These are phyloP conservation scores for Chytridium lagenaria DNA, from an alignment of 371 early-diverging fungal genomes.

Conservation along the genomic window DNA sequence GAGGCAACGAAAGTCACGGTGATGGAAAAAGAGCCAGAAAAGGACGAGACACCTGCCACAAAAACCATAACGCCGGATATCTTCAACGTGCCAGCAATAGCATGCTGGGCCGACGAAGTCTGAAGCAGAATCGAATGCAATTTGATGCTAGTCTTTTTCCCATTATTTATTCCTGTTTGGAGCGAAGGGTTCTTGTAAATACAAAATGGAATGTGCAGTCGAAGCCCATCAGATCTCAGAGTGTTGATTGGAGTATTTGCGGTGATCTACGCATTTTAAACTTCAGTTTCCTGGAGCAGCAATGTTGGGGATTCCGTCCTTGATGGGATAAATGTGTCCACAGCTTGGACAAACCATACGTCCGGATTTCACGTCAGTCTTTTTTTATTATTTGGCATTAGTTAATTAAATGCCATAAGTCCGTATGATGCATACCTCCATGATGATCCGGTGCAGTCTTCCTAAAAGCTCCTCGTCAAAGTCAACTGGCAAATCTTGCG, in stretches of 20 bases:
- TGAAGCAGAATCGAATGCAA: not conserved
- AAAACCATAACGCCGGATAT: too few relatives aligned
- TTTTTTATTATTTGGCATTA: too few relatives aligned
- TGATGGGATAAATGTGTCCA: slow-evolving; percentile 87
- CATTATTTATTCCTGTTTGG: not conserved
- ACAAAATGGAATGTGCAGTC: too few relatives aligned
- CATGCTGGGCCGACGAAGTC: slow-evolving; percentile 14
- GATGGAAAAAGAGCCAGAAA: too few relatives aligned
- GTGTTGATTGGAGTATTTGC: too few relatives aligned
- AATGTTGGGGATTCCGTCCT: slow-evolving; percentile 96
- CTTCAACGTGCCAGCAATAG: not conserved
- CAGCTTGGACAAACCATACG: slow-evolving; percentile 92
- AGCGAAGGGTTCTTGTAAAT: not conserved
- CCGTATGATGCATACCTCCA: slow-evolving; percentile 63
- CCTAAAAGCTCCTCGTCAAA: slow-evolving; percentile 77
- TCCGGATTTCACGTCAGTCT: slow-evolving; percentile 87
- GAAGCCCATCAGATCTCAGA: too few relatives aligned
- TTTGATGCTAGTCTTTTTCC: not conserved
- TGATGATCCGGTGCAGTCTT: slow-evolving; percentile 73
- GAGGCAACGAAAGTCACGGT: too few relatives aligned
- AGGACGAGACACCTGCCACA: too few relatives aligned
- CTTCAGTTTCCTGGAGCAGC: slow-evolving; percentile 93
- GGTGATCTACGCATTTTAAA: too few relatives aligned
- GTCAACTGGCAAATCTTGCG: slow-evolving; percentile 72
- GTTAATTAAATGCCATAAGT: not conserved